Percentiles rank a stretch among this genome's conserved stretches.
Evolutionary conservation across 2,329 filamentous ascomycete species (phyloP).

Genomic region (Claviceps cyperi): DNA sequence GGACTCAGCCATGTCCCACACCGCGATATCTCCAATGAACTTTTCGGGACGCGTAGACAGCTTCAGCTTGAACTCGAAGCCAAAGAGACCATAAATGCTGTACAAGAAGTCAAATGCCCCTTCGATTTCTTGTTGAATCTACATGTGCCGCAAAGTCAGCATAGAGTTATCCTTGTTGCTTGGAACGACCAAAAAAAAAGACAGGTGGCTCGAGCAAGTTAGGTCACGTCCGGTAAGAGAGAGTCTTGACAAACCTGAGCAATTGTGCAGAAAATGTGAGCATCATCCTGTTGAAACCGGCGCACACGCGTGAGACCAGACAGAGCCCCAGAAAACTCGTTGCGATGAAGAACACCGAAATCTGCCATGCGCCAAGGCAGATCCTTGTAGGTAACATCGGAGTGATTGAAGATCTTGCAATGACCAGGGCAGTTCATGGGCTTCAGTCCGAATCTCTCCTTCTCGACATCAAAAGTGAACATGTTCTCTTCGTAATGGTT

Average conservation of each 20-base stretch:
- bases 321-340: conserved; percentile 86
- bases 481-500: conserved; percentile 78
- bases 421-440: conserved; percentile 98
- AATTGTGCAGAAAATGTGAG: conserved; percentile 73
- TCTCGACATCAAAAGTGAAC: conserved; percentile 63
- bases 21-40: conserved; percentile 70
- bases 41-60: conserved; percentile 84
- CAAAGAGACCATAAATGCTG: conserved; percentile 51
- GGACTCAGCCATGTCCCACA: conserved; percentile 78
- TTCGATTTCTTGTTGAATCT: conserved; percentile 42
- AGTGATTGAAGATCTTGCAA: conserved; percentile 73
- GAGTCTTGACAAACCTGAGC: conserved; percentile 16
- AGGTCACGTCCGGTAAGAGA: no score
- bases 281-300: conserved; percentile 91
- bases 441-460: conserved; percentile 60
- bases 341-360: conserved; percentile 88
- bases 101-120: conserved; percentile 78
- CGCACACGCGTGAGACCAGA: conserved; percentile 84
- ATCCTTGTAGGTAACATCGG: conserved; percentile 70
- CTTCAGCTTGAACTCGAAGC: conserved; percentile 73
- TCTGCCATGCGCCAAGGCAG: conserved; percentile 87
- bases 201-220: no score
- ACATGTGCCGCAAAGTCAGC: background rate
- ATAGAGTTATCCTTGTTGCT: background rate
- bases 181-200: background rate